Evolutionary conservation across 163 green algal genomes (phyloP).

Genomic region (Coccomyxa subellipsoidea): DNA sequence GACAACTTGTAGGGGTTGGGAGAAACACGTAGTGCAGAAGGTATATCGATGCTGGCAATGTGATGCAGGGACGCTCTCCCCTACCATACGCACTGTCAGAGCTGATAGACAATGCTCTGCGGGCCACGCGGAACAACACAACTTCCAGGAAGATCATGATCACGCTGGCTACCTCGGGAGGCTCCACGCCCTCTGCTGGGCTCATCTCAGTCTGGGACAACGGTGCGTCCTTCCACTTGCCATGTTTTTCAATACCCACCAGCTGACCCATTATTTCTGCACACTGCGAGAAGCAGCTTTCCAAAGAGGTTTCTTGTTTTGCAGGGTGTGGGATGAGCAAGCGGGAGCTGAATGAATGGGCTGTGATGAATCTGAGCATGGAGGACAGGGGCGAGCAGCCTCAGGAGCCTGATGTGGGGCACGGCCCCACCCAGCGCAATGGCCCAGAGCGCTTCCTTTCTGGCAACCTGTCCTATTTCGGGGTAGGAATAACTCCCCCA

Average conservation of each 20-base stretch:
- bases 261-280: no score
- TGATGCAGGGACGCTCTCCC: slow-evolving; percentile 57
- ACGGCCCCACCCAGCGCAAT: background rate
- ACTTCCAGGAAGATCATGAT: slow-evolving; percentile 28
- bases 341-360: slow-evolving; percentile 73
- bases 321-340: slow-evolving; percentile 63
- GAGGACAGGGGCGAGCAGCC: slow-evolving; percentile 63
- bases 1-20: no score
- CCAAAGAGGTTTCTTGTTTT: no score
- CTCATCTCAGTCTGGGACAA: slow-evolving; percentile 72
- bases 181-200: slow-evolving; percentile 11
- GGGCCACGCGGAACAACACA: slow-evolving; percentile 44
- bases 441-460: slow-evolving; percentile 53
- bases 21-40: no score
- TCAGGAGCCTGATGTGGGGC: slow-evolving; percentile 23
- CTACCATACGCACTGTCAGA: slow-evolving; percentile 82
- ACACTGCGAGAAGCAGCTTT: no score
- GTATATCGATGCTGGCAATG: no score
- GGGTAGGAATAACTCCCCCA: slow-evolving; percentile 23
- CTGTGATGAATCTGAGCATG: slow-evolving; percentile 85
- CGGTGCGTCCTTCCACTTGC: slow-evolving; percentile 29
- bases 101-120: slow-evolving; percentile 81
- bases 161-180: slow-evolving; percentile 18
- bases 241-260: no score
- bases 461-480: slow-evolving; percentile 76